Percentiles rank a stretch among this genome's conserved stretches.
phyloP scores from a whole-genome alignment of 1,139 yeast genomes.

The Suhomyces bokatorum region DNA sequence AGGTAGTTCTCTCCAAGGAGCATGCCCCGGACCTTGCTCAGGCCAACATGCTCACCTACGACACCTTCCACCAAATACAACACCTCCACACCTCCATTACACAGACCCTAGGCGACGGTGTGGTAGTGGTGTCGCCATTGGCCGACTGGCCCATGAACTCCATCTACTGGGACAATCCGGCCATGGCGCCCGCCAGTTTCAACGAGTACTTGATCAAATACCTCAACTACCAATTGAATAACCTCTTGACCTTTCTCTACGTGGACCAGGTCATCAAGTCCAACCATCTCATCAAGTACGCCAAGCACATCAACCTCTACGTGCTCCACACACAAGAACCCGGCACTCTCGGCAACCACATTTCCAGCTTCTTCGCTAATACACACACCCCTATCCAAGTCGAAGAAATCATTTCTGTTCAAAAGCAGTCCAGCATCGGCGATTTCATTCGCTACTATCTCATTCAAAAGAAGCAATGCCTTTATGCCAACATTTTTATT shows the following conservation, averaged over 20 bases:
- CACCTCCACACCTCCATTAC: slow-evolving; percentile 10
- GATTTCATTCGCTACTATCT: slow-evolving; percentile 28
- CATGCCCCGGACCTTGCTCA: not conserved
- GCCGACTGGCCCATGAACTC: slow-evolving; percentile 19
- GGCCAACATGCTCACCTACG: slow-evolving; percentile 20
- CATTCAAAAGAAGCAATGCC: slow-evolving; percentile 17
- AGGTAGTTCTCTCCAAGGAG: slow-evolving; percentile 9
- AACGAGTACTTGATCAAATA: slow-evolving; percentile 24
- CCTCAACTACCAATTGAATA: slow-evolving; percentile 28
- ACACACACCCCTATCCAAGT: slow-evolving; percentile 7
- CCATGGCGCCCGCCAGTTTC: slow-evolving; percentile 5
- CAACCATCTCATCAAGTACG: slow-evolving; percentile 53
- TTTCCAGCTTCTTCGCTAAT: slow-evolving; percentile 6
- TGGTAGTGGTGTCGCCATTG: slow-evolving; percentile 25
- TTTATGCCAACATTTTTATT: slow-evolving; percentile 13
- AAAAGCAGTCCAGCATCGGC: slow-evolving; percentile 15
- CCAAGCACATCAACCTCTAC: slow-evolving; percentile 42
- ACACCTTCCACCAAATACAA: slow-evolving; percentile 17
- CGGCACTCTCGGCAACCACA: slow-evolving; percentile 1
- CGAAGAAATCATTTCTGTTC: slow-evolving; percentile 11
- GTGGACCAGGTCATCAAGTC: slow-evolving; percentile 45
- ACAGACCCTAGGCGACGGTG: not conserved
- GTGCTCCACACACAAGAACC: slow-evolving; percentile 21
- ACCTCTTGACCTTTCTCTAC: slow-evolving; percentile 24
- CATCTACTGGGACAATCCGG: slow-evolving; percentile 7